Evolutionary conservation across 73 alveolate genomes (phyloP), one percentile per base, ranked within the genome.

Genomic region (Uronychia binucleata): DNA sequence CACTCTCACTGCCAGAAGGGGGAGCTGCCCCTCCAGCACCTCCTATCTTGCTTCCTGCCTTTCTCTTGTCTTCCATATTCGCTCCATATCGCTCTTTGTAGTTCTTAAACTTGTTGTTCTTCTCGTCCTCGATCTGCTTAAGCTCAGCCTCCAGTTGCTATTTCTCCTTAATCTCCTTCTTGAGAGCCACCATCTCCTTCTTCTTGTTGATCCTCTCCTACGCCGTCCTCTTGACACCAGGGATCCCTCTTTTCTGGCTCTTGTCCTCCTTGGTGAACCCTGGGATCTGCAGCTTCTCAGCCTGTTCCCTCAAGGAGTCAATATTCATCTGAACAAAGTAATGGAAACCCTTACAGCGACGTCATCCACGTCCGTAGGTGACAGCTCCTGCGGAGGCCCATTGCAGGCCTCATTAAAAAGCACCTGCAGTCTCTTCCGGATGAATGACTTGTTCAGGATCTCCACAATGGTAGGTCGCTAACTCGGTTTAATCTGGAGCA

Each of bases 391-490:
- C 79, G 96, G 90, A 74, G 93, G 88, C 75, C 95, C 99, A 76
- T 91, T 97, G 77, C 97, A 88, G 77, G 95, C 88, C 59, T 98
- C 99, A 29, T 91, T 78, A 79, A 98, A 89, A 78, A 96, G 96
- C 59, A 86, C 86, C 1, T 93, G 94, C 28, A 97, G 98, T 58
- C 94, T 87, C 76, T 96, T 95, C 83, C 96, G 93, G 80, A 98
- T 94, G 80, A 97, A 91, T 0, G 99, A 96, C 59, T 91, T 97
- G 93, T 98, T 98, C 27, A 98, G 79, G 33, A 98, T 95, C 59
- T 98, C 98, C 11, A 96, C 91, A n/a, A 98, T 94, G 33, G 99
- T 95, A 27, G 99, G 99, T 81, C 99, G 93, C 33, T 92, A 84
- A 85, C 95, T 93, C 1, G 99, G 98, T 77, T 98, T 96, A 1